phyloP scores from a whole-genome alignment of 352 stramenopile genomes.

The Phytophthora sp. region DNA sequence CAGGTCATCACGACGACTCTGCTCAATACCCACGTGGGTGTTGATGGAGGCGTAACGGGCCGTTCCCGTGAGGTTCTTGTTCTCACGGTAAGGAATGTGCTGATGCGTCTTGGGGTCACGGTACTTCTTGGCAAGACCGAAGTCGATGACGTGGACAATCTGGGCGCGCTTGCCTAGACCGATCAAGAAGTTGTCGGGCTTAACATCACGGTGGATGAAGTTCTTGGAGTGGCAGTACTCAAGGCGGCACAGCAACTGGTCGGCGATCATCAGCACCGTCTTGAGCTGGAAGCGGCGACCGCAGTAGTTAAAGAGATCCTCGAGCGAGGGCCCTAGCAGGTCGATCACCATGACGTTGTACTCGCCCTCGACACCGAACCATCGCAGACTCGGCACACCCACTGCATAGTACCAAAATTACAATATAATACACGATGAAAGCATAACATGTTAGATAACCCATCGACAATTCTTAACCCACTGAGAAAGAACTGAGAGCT shows the following conservation, averaged over 20 bases:
- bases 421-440: too few species aligned
- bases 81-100: constrained; percentile 92
- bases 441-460: constrained; percentile 18
- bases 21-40: constrained; percentile 98
- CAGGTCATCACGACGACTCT: constrained; percentile 97
- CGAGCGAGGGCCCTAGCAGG: constrained; percentile 95
- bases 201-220: constrained; percentile 92
- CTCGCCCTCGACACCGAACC: constrained; percentile 99
- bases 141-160: constrained; percentile 90
- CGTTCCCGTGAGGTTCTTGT: constrained; percentile 95
- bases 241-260: constrained; percentile 85
- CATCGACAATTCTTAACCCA: neutral
- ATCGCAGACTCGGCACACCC: constrained; percentile 98
- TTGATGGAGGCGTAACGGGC: constrained; percentile 98
- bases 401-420: constrained; percentile 63
- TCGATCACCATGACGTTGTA: constrained; percentile 99
- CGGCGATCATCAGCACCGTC: constrained; percentile 95
- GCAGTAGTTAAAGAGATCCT: constrained; percentile 92
- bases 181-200: constrained; percentile 92
- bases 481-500: neutral
- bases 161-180: constrained; percentile 87
- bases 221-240: constrained; percentile 91
- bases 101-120: constrained; percentile 89
- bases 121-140: constrained; percentile 92
- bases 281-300: constrained; percentile 93